Conservation (phyloP, 345 rosid species). For the Linum usitatissimum region DNA sequence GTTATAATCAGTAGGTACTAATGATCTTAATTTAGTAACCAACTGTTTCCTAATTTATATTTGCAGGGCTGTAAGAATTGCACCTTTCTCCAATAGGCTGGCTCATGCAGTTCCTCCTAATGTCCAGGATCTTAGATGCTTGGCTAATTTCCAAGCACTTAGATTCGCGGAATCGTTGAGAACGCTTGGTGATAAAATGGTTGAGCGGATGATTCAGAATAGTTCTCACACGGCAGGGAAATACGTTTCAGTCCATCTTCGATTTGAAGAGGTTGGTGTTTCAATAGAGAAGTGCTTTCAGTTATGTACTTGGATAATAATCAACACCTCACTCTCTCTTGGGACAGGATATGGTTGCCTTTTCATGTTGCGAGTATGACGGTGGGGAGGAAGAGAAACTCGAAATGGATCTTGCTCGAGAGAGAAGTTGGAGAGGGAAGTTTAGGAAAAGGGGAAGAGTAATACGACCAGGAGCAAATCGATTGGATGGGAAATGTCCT, state of each 20-base stretch:
- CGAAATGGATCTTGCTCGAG: constrained; percentile 91
- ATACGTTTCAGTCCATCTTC: constrained; percentile 96
- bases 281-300: not conserved
- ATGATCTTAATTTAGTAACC: too few species aligned
- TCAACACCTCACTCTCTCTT: not conserved
- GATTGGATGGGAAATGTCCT: constrained; percentile 92
- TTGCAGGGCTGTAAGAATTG: constrained; percentile 90
- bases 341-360: constrained; percentile 90
- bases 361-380: constrained; percentile 94
- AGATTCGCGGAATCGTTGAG: constrained; percentile 81
- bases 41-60: constrained; percentile 13
- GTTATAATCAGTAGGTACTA: not conserved
- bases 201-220: constrained; percentile 62
- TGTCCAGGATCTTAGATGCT: constrained; percentile 79
- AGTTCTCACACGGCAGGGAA: constrained; percentile 57
- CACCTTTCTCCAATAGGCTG: constrained; percentile 92
- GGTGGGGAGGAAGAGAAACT: constrained; percentile 81
- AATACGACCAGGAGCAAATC: constrained; percentile 80
- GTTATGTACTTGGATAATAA: constrained; percentile 3
- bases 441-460: constrained; percentile 84
- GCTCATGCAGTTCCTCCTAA: constrained; percentile 73
- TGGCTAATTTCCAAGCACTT: constrained; percentile 72
- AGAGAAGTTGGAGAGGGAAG: constrained; percentile 95
- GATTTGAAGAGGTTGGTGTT: constrained; percentile 66
- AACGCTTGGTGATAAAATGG: constrained; percentile 83